These are phyloP conservation scores for Picea sitchensis DNA, from an alignment of 75 land plant species.

Conservation along the genomic window DNA sequence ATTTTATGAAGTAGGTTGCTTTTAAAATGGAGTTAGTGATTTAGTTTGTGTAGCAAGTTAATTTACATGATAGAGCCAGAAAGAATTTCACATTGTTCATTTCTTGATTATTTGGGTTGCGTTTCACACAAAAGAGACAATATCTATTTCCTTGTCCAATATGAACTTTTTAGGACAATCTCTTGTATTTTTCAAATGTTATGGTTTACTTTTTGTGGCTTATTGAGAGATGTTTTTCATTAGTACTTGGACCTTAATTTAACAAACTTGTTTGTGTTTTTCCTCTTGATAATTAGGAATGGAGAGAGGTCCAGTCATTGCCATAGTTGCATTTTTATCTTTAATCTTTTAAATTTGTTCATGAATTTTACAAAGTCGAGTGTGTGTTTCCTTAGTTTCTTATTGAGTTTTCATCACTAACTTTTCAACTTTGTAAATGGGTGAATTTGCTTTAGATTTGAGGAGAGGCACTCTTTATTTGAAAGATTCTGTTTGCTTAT, in stretches of 20 bases:
- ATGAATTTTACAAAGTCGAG: not conserved
- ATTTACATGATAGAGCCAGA: not conserved
- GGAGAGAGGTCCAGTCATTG: not conserved
- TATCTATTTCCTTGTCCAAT: not conserved
- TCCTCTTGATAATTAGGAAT: not conserved
- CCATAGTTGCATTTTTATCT: not conserved
- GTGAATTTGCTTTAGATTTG: not conserved
- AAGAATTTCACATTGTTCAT: not conserved
- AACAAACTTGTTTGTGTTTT: not conserved
- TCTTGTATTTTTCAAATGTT: not conserved
- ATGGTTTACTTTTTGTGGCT: not conserved
- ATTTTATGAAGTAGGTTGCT: not conserved
- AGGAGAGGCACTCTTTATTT: not conserved
- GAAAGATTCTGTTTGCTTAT: not conserved
- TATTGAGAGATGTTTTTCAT: not conserved
- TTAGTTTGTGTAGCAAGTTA: not conserved
- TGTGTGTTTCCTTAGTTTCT: not conserved
- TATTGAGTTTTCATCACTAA: not conserved
- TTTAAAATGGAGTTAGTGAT: not conserved
- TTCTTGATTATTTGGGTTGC: not conserved
- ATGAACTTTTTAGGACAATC: not conserved
- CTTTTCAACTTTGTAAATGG: not conserved
- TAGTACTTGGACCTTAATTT: not conserved
- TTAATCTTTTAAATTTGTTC: not conserved
- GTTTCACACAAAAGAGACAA: not conserved